A percentile compares a stretch with the other conserved stretches of the same genome.
Conservation (phyloP, 306 rosid species). For the Cucurbita maxima region DNA sequence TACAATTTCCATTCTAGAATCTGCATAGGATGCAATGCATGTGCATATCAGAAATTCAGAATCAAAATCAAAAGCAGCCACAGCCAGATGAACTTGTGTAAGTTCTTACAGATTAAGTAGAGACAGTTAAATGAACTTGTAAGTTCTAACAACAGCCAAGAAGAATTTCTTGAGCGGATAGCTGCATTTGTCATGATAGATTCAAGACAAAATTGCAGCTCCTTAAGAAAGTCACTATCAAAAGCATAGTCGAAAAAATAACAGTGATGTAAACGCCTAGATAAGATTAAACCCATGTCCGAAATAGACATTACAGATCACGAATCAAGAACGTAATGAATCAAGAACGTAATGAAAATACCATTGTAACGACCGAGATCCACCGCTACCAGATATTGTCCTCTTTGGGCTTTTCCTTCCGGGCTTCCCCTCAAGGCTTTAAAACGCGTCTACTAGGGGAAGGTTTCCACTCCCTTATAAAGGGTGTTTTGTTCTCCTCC, state of each 20-base stretch:
- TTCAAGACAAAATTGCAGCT: not conserved
- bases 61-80: not conserved
- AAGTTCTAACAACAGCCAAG: not conserved
- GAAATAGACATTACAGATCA: not conserved
- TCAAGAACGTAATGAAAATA: too few species aligned
- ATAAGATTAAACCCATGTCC: not conserved
- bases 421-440: too few species aligned
- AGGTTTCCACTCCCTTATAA: too few species aligned
- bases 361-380: too few species aligned
- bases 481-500: too few species aligned
- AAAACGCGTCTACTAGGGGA: too few species aligned
- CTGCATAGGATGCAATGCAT: constrained; percentile 16
- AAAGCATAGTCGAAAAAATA: not conserved
- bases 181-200: not conserved
- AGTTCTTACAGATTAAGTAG: not conserved
- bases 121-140: not conserved
- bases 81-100: not conserved
- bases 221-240: not conserved
- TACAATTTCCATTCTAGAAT: constrained; percentile 69
- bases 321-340: not conserved
- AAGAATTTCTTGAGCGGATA: not conserved
- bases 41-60: not conserved
- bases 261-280: not conserved
- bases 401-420: too few species aligned
- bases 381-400: too few species aligned